phyloP scores from a whole-genome alignment of 805 yeast genomes.

The Saturnispora mendoncae region DNA sequence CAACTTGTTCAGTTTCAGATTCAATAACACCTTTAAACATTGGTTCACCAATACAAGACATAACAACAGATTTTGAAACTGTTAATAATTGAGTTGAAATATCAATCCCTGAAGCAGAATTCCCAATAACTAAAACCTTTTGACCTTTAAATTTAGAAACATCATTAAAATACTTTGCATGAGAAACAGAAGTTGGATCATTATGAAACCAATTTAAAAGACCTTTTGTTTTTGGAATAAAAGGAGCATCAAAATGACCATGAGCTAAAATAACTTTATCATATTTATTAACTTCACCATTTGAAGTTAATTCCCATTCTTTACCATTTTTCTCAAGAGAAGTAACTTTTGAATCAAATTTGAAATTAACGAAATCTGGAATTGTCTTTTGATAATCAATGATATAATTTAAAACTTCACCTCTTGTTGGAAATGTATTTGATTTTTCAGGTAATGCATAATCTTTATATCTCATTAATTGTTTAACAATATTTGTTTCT shows the following conservation, averaged over 20 bases:
- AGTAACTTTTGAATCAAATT: conserved; percentile 37
- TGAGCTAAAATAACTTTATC: conserved; percentile 36
- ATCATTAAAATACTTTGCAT: conserved; percentile 36
- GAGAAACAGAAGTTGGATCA: conserved; percentile 30
- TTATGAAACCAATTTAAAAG: conserved; percentile 27
- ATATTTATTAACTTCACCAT: conserved; percentile 14
- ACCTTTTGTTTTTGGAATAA: conserved; percentile 36
- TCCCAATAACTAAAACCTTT: conserved; percentile 30
- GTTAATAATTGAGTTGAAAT: conserved; percentile 28
- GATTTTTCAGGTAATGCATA: conserved; percentile 28
- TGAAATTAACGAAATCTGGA: conserved; percentile 29
- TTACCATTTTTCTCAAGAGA: conserved; percentile 29
- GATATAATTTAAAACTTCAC: conserved; percentile 55
- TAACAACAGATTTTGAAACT: conserved; percentile 22
- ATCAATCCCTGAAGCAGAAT: conserved; percentile 71
- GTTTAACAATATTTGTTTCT: conserved; percentile 28
- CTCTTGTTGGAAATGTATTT: conserved; percentile 50
- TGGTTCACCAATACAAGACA: conserved; percentile 26
- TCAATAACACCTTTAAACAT: conserved; percentile 24
- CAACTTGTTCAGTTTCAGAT: conserved; percentile 21
- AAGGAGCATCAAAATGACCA: conserved; percentile 43
- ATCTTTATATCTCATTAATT: conserved; percentile 27
- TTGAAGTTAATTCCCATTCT: conserved; percentile 23
- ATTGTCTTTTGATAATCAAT: conserved; percentile 42
- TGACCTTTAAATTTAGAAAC: conserved; percentile 28